Base-by-base conservation (phyloP, 2,329 filamentous ascomycete genomes). In the Xylariales sp. region DNA sequence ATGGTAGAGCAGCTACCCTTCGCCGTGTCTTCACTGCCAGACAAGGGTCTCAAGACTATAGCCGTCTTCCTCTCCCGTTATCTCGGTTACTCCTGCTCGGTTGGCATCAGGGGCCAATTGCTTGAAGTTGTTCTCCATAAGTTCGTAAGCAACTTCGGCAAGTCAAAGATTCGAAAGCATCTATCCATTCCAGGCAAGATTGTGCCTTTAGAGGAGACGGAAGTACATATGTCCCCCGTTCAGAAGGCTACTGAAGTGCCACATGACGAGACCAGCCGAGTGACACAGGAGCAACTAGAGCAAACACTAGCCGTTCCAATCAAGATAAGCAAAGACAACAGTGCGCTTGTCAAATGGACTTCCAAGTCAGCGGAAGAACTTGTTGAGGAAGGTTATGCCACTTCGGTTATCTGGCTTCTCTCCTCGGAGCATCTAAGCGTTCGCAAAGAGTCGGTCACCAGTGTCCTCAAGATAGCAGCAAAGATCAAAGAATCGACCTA, bases 1-100 rank as follows among this genome's bases (percentile, higher is more conserved):
- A 69, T 95, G 15, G 66, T 78, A 3, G 90, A 96, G 58, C 90
- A 96, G 59, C 76, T 89, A 63, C 77, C 82, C 0, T 95, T 87
- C 53, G 66, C 78, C 3, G 62, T 77, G 10, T 76, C 76, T 38
- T 69, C 70, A 4, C 49, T 52, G 3, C 68, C 68, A 2, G 68
- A 69, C 5, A 64, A 65, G 24, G 55, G 65, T 7, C 52, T 74
- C 3, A 57, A 64, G 21, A 62, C 70, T 2, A 65, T 87, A 12
- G 73, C 76, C 2, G 59, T 64, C 20, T 82, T 86, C 55, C 59
- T 88, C 20, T 74, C 75, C 3, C 62, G 64, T 14, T 76, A 81
- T 47, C 63, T 88, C 15, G 73, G 70, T 9, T 64, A 69, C 8
- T 71, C 77, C 12, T 71, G 72, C 21, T 63, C 66, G n/a, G 66